phyloP scores from a whole-genome alignment of 768 basidiomycete species.

The Trametes villosa region DNA sequence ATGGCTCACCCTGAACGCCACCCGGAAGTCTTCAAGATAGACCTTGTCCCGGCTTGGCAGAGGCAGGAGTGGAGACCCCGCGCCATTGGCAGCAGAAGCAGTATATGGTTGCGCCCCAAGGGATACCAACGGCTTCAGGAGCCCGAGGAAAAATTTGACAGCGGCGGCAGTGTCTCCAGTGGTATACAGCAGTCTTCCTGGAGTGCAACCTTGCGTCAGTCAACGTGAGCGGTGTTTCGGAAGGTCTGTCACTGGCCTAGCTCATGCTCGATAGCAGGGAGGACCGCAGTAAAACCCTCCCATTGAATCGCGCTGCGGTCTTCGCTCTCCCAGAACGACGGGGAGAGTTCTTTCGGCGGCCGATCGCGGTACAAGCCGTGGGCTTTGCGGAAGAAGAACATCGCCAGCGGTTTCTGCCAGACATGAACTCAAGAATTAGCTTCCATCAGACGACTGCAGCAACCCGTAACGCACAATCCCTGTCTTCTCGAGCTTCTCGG shows the following conservation, averaged over 20 bases:
- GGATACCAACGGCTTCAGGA: conserved; percentile 52
- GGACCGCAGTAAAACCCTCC: conserved; percentile 62
- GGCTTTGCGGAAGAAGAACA: conserved; percentile 77
- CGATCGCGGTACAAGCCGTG: conserved; percentile 60
- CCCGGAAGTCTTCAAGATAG: conserved; percentile 85
- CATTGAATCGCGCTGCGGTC: conserved; percentile 44
- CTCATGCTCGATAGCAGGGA: conserved; percentile 79
- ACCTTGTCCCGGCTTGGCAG: conserved; percentile 56
- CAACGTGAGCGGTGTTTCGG: background rate
- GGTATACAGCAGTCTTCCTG: conserved; percentile 87
- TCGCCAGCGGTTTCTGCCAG: conserved; percentile 78
- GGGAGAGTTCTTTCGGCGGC: conserved; percentile 65
- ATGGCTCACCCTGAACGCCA: conserved; percentile 74
- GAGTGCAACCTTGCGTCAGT: background rate
- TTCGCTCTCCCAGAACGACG: conserved; percentile 82
- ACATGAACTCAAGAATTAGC: background rate
- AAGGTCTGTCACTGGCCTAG: conserved; percentile 50
- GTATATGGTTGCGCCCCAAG: conserved; percentile 17
- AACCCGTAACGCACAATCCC: conserved; percentile 64
- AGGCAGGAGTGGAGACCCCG: conserved; percentile 18
- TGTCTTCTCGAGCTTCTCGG: conserved; percentile 78
- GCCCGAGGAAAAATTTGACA: conserved; percentile 73
- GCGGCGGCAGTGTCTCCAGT: conserved; percentile 84
- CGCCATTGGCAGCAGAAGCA: conserved; percentile 25
- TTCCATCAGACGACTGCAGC: background rate